These are phyloP conservation scores for Caloboletus firmus DNA, from an alignment of 1,284 basidiomycete genomes.

Conservation along the genomic window DNA sequence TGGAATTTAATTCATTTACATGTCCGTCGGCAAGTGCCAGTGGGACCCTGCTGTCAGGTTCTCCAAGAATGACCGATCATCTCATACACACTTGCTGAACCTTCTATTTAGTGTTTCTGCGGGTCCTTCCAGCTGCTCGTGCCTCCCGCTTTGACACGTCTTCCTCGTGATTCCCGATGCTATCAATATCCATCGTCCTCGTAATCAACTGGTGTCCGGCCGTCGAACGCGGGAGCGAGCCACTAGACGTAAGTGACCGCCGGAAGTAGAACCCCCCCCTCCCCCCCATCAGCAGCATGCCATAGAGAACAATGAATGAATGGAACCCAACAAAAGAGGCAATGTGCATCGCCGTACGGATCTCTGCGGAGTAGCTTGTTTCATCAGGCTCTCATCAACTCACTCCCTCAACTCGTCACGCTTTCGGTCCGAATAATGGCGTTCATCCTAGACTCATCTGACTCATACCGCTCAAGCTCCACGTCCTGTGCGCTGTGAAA, in stretches of 20 bases:
- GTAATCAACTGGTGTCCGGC: constrained; percentile 15
- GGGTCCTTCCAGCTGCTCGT: constrained; percentile 20
- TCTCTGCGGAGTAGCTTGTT: constrained; percentile 23
- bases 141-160: constrained; percentile 19
- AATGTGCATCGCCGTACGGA: constrained; percentile 15
- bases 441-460: constrained; percentile 16
- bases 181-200: constrained; percentile 26
- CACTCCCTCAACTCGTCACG: constrained; percentile 14
- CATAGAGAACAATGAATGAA: constrained; percentile 28
- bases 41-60: constrained; percentile 13
- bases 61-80: constrained; percentile 24
- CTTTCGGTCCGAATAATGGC: constrained; percentile 21
- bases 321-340: constrained; percentile 20
- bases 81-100: constrained; percentile 26
- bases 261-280: constrained; percentile 28
- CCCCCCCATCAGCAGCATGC: constrained; percentile 23
- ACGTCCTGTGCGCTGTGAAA: constrained; percentile 32
- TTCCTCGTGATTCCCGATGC: constrained; percentile 21
- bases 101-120: constrained; percentile 31
- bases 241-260: constrained; percentile 34
- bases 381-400: constrained; percentile 12
- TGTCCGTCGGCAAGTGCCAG: constrained; percentile 16
- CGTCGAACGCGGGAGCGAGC: constrained; percentile 35
- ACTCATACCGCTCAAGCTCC: constrained; percentile 30
- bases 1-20: constrained; percentile 25